Percentiles rank a stretch among this genome's conserved stretches.
These are phyloP conservation scores for Phytophthora europaea DNA, from an alignment of 352 stramenopile genomes.

Conservation along the genomic window DNA sequence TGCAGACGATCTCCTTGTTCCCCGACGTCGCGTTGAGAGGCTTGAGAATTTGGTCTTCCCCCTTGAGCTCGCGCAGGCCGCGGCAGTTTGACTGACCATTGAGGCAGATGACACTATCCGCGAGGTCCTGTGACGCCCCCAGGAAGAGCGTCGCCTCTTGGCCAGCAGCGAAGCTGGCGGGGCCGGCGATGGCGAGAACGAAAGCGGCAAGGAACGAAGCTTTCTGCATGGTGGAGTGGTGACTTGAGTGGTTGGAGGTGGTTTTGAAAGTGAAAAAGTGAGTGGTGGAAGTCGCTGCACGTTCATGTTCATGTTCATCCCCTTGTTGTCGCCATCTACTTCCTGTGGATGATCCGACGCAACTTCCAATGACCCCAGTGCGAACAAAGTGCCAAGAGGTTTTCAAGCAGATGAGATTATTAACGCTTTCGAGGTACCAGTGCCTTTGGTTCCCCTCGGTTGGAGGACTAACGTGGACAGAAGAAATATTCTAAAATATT, in stretches of 20 bases:
- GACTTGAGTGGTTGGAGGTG: background rate
- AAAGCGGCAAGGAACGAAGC: background rate
- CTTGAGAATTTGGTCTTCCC: background rate
- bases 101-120: background rate
- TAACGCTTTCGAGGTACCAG: background rate
- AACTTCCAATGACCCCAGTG: background rate
- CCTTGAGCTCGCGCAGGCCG: background rate
- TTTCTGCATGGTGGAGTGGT: background rate
- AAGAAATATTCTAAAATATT: no score
- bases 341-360: background rate
- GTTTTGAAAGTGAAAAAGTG: background rate
- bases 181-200: background rate
- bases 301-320: background rate
- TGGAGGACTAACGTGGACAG: no score
- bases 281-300: background rate
- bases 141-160: background rate
- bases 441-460: background rate
- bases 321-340: background rate
- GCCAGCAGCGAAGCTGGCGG: background rate
- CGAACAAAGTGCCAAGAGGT: no score
- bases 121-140: background rate
- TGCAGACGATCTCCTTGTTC: constrained; percentile 1
- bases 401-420: background rate
- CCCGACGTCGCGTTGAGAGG: constrained; percentile 2
- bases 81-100: background rate